phyloP scores from a whole-genome alignment of 78 protist species.

The Dictyostelium capitatum region DNA sequence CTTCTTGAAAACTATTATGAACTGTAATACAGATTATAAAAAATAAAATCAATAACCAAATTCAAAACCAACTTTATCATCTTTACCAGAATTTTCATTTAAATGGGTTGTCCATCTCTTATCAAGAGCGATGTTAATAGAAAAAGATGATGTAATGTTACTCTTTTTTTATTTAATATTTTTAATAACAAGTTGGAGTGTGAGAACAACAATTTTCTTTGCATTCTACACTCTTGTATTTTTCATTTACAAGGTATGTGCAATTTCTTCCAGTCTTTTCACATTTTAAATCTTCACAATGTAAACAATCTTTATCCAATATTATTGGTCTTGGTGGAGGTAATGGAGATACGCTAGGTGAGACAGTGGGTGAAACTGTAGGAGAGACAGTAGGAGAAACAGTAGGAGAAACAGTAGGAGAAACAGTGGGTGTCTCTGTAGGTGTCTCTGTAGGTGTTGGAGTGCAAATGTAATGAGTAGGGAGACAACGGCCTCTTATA shows the following conservation, averaged over 20 bases:
- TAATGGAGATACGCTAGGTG: not conserved
- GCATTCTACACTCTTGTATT: not conserved
- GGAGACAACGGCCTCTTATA: not conserved
- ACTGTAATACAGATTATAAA: too few relatives aligned
- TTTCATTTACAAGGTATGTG: not conserved
- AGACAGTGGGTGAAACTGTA: not conserved
- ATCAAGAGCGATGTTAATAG: too few relatives aligned
- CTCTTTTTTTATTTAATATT: too few relatives aligned
- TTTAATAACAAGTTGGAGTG: slow-evolving; percentile 10
- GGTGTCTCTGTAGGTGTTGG: not conserved
- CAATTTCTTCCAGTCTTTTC: not conserved
- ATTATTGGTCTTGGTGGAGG: not conserved
- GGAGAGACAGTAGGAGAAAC: not conserved
- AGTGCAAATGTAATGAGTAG: not conserved
- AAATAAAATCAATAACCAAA: too few relatives aligned
- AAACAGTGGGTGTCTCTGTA: not conserved
- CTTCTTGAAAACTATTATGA: too few relatives aligned
- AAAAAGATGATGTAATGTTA: too few relatives aligned
- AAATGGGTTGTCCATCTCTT: too few relatives aligned
- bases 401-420: not conserved
- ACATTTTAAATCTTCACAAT: not conserved
- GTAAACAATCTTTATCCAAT: not conserved
- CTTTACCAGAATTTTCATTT: too few relatives aligned
- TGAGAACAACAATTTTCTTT: not conserved
- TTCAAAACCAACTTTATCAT: too few relatives aligned